Base-by-base conservation (phyloP, 2,329 filamentous ascomycete species). In the Colletotrichum lini region DNA sequence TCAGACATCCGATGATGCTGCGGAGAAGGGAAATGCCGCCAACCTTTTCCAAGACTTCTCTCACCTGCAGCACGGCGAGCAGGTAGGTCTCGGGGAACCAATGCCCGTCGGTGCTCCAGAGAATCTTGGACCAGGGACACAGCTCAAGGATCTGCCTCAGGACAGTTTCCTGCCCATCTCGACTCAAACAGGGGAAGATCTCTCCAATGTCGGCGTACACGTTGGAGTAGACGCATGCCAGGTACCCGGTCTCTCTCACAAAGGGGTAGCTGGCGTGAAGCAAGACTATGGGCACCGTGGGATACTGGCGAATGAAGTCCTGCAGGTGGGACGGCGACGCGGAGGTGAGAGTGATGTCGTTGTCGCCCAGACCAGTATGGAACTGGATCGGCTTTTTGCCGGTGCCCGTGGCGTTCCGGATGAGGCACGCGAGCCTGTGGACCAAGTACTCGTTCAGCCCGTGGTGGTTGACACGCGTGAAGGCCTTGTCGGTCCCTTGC, bases 181-280 rank as follows among this genome's bases (percentile, higher is more conserved):
- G 88, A 73, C 92, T 95, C 47, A 96, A 80, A 80, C 91, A 91
- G 0, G 94, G 94, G 72, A 96, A 97, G 0, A 96, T 91, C 77
- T 95, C 92, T 1, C 94, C 94, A 65, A 97, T 89, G 77, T 97
- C 94, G 15, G 94, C 89, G 77, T 94, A 96, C 2, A 93, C 93
- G 77, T 97, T 96, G 30, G 88, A 85, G 78, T 95, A 96, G 26
- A 93, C 90, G 0, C 89, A 89, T 0, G 94, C 93, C 23, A 97
- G 85, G 78, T 96, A 97, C 0, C 92, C 93, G 0, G 92, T 89
- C 80, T 96, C 93, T 47, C 91, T 88, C 0, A 91, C 94, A 77
- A 93, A 96, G 0, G 94, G 94, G 78, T 97, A 97, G 2, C 93
- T 89, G 0, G 94, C 91, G 78, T 97, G 94, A 2, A 97, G 87